Evolutionary conservation across 2,329 filamentous ascomycete species (phyloP).

Genomic region (Podosphaera xanthii): DNA sequence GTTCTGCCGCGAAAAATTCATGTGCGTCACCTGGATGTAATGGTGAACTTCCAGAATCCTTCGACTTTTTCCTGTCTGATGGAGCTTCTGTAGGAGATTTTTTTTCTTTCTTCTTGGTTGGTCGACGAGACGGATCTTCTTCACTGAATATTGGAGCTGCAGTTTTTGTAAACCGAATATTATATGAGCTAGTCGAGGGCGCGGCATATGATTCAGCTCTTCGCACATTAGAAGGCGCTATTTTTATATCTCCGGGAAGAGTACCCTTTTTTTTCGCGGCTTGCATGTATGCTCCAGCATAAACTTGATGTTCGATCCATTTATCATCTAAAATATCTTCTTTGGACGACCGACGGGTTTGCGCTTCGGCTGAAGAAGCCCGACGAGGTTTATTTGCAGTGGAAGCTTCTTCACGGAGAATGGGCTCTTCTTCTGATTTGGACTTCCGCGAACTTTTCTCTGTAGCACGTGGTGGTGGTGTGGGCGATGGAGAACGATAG

Average conservation of each 20-base stretch:
- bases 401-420: slow-evolving; percentile 6
- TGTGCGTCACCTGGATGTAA: slow-evolving; percentile 4
- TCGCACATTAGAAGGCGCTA: slow-evolving; percentile 5
- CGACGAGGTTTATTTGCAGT: slow-evolving; percentile 1
- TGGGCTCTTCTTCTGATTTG: slow-evolving; percentile 8
- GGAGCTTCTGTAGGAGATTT: slow-evolving; percentile 12
- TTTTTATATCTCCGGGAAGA: slow-evolving; percentile 5
- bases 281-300: slow-evolving; percentile 14
- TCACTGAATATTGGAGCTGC: slow-evolving; percentile 10
- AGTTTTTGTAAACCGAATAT: slow-evolving; percentile 9
- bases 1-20: slow-evolving; percentile 11
- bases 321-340: slow-evolving; percentile 9
- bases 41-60: slow-evolving; percentile 6
- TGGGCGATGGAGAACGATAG: slow-evolving; percentile 5
- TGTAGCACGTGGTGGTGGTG: slow-evolving; percentile 4
- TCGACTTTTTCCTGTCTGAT: slow-evolving; percentile 7
- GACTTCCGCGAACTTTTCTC: slow-evolving; percentile 9
- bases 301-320: slow-evolving; percentile 10
- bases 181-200: slow-evolving; percentile 7
- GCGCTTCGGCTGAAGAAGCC: slow-evolving; percentile 1
- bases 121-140: slow-evolving; percentile 14
- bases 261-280: slow-evolving; percentile 11
- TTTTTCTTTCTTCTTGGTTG: slow-evolving; percentile 11
- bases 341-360: slow-evolving; percentile 1
- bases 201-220: slow-evolving; percentile 14